Base-by-base conservation (phyloP, 1,284 basidiomycete genomes). In the Trametes hirsuta region DNA sequence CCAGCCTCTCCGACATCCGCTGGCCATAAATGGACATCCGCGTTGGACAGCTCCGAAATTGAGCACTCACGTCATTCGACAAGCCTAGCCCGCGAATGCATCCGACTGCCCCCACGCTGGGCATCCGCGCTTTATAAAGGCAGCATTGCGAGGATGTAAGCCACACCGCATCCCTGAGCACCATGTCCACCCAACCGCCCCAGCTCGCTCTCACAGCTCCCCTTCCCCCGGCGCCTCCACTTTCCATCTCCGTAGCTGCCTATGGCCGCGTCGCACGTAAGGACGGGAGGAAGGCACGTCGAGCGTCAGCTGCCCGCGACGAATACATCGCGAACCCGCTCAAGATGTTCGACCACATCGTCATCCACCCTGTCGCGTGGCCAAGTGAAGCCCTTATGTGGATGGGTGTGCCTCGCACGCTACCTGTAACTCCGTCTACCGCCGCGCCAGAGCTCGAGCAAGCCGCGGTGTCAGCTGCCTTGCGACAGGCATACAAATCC, bases 321-420 rank as follows among this genome's bases (percentile, higher is more conserved):
- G 35, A 6, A 14, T n/a, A 36, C 25, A 25, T 58, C 12, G 35
- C 49, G 14, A 58, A 58, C 44, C 56, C 56, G 10, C 44, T 58
- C n/a, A 46, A 58, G 44, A 58, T 58, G 56, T 58, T 58, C 45
- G 39, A 58, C 49, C 49, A 30, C 44, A 52, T 58, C 56, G 49
- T 58, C 49, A 52, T 58, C 44, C 56, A 58, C 45, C 56, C 56
- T 35, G 42, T 58, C 25, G 42, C 44, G 1, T 58, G 56, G 56
- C 56, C 56, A 5, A 39, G 34, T 11, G 56, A 58, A 34, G 56
- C 56, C 24, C 49, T 58, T 8, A 35, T 37, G n/a, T 58, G 56
- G 56, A 58, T 58, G 44, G 56, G 49, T 6, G 49, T 58, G n/a
- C 56, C 56, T 25, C 49, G n/a, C 30, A 39, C n/a, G 14, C 24